Evolutionary conservation across 495 filamentous ascomycete genomes (phyloP), one percentile per base, ranked within the genome.

Genomic region (Aspergillus conjunctus): DNA sequence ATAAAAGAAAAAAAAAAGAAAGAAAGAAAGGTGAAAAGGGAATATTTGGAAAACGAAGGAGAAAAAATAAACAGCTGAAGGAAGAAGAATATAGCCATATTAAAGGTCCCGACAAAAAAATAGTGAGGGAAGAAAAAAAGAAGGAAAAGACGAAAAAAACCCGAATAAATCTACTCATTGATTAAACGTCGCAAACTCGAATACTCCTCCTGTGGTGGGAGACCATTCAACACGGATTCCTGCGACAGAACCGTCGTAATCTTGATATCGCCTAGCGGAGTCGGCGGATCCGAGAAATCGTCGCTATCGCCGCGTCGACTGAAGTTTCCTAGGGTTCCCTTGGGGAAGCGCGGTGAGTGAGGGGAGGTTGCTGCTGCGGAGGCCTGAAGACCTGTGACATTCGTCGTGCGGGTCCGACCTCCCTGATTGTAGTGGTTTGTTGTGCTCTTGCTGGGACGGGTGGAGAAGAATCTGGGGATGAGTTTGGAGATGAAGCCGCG

Each of bases 401-500:
- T 74, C 39, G 18, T 46, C 18, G 56, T 67, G 43, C 62, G 66
- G 15, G 61, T 70, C 10, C 66, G 56, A 9, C 44, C 56, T 34
- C 56, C 63, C 12, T 51, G 41, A 44, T 51, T 39, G 55, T 60
- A 60, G 31, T 54, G 69, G 26, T 63, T 67, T 3, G 46, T 63
- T 3, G 64, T 69, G 20, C 60, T 70, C 14, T 58, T 67, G 59
- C 70, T 62, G 71, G 66, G 64, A 46, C 71, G 41, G 41, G 67
- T 72, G 8, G 69, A 74, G 67, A 73, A 74, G 60, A 75, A 49
- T 26, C 71, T 69, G 7, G 73, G 68, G 43, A 76, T 57, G 54
- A 80, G 64, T 18, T 68, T 71, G 9, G 77, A 72, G 20, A 85
- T 58, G 15, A 86, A 71, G 12, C 83, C 79, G 7, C 81, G 75